Evolutionary conservation across 352 stramenopile species (phyloP).

Genomic region (Blastocystis sp.): DNA sequence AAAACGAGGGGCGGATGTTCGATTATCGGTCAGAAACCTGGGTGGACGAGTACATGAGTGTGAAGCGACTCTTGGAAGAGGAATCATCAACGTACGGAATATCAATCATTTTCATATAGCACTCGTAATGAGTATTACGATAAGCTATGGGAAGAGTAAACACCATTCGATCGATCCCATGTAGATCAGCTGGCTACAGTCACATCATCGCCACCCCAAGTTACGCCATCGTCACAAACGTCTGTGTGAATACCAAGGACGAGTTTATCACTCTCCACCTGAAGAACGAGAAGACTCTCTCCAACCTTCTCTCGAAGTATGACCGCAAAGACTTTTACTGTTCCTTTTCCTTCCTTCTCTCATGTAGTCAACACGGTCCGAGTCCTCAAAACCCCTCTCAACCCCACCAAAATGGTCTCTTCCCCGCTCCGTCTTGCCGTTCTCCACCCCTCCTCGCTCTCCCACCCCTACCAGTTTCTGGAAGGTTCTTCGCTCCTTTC

Average conservation of each 20-base stretch:
- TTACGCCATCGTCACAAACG: constrained; percentile 6
- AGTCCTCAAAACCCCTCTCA: constrained; percentile 9
- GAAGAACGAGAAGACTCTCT: not conserved
- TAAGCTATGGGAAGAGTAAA: not conserved
- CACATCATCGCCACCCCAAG: not conserved
- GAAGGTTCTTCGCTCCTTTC: not conserved
- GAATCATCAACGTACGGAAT: not conserved
- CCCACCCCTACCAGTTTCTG: not conserved
- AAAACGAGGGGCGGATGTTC: not conserved
- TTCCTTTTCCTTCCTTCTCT: not conserved
- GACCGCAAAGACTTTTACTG: constrained; percentile 6
- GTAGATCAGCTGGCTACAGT: constrained; percentile 1
- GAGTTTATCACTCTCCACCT: not conserved
- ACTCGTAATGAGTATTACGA: not conserved
- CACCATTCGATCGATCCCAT: not conserved
- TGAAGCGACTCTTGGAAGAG: not conserved
- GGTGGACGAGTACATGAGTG: not conserved
- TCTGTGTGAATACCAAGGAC: constrained; percentile 20
- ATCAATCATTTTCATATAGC: not conserved
- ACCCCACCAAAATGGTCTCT: not conserved
- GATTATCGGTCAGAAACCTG: not conserved
- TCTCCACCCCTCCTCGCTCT: not conserved
- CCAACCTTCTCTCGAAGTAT: not conserved
- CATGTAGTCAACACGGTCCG: constrained; percentile 28
- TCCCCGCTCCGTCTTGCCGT: not conserved